phyloP scores from a whole-genome alignment of 768 basidiomycete genomes.

The Boletus rufocinnamomeus region DNA sequence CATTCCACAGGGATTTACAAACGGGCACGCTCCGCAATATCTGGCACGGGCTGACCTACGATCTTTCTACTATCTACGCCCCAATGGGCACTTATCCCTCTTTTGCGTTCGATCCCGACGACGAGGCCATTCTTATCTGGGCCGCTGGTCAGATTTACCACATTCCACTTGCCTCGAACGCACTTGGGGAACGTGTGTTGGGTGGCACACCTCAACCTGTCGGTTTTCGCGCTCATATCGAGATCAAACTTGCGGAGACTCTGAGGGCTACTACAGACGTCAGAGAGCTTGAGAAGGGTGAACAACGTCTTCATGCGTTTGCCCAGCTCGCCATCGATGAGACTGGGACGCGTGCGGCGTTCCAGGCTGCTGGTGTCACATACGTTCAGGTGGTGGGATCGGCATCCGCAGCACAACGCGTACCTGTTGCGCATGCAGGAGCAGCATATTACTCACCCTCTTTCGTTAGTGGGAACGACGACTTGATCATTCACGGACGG shows the following conservation, averaged over 20 bases:
- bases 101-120: slow-evolving; percentile 53
- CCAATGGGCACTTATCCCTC: slow-evolving; percentile 83
- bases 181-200: slow-evolving; percentile 50
- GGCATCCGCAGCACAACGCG: slow-evolving; percentile 36
- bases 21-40: slow-evolving; percentile 65
- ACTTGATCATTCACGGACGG: slow-evolving; percentile 61
- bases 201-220: slow-evolving; percentile 48
- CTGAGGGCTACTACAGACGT: slow-evolving; percentile 50
- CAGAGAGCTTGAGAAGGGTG: slow-evolving; percentile 51
- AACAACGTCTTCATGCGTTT: slow-evolving; percentile 62
- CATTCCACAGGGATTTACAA: slow-evolving; percentile 53
- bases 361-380: slow-evolving; percentile 62
- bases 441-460: slow-evolving; percentile 68
- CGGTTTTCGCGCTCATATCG: slow-evolving; percentile 62
- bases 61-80: slow-evolving; percentile 61
- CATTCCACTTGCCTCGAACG: slow-evolving; percentile 47
- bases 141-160: slow-evolving; percentile 69
- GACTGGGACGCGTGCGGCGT: slow-evolving; percentile 54
- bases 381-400: slow-evolving; percentile 30
- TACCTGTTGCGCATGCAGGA: slow-evolving; percentile 49
- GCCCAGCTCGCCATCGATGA: slow-evolving; percentile 59
- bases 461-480: slow-evolving; percentile 43
- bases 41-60: slow-evolving; percentile 72
- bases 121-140: slow-evolving; percentile 60
- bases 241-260: slow-evolving; percentile 66